Conservation (phyloP, 192 early-diverging fungal genomes). For the Podila verticillata region DNA sequence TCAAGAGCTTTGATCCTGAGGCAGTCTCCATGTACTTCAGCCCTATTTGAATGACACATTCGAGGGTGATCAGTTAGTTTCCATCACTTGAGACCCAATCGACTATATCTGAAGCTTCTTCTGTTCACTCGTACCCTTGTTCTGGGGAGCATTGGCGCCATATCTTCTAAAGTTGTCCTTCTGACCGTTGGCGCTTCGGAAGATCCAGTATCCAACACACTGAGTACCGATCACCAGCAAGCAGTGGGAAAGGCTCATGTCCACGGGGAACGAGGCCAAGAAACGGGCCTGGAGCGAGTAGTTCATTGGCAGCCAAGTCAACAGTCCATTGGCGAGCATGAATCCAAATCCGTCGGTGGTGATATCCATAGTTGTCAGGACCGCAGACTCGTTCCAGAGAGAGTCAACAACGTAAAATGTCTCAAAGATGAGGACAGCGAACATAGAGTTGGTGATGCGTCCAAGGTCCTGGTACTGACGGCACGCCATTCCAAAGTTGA, state of each 20-base stretch:
- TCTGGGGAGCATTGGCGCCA: constrained; percentile 60
- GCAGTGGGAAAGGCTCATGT: constrained; percentile 58
- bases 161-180: constrained; percentile 91
- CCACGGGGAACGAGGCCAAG: constrained; percentile 74
- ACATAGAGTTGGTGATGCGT: constrained; percentile 79
- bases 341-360: constrained; percentile 97
- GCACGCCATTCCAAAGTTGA: constrained; percentile 81
- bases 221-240: constrained; percentile 64
- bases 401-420: constrained; percentile 89
- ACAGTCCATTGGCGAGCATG: constrained; percentile 82
- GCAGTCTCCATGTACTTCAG: constrained; percentile 89
- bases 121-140: constrained; percentile 51
- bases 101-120: background rate
- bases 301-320: constrained; percentile 92
- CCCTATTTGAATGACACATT: constrained; percentile 48
- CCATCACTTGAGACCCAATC: background rate
- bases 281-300: constrained; percentile 93
- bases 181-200: constrained; percentile 89
- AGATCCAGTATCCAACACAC: constrained; percentile 81
- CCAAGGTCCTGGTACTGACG: constrained; percentile 79
- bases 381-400: constrained; percentile 78
- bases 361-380: constrained; percentile 98
- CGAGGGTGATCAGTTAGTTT: background rate
- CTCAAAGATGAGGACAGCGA: constrained; percentile 79
- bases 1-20: constrained; percentile 81